Base-by-base conservation (phyloP, 1,284 basidiomycete genomes). In the Cystobasidiaceae sp. region DNA sequence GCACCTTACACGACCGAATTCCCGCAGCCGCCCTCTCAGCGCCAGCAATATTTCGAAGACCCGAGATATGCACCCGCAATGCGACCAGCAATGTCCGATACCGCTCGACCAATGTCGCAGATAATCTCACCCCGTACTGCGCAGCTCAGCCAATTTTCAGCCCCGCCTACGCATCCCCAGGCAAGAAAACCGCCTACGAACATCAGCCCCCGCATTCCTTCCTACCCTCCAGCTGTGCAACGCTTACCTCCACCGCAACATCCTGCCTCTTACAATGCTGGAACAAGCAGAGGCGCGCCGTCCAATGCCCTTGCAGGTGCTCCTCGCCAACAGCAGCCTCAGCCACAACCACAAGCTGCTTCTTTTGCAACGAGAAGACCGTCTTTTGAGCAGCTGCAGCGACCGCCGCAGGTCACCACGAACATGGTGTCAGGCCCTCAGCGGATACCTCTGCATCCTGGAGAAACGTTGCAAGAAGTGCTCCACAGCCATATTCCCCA, bases 391-490 rank as follows among this genome's bases (percentile, higher is more conserved):
- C 37, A 43, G 15, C 37, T 57, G 37, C 39, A 45, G 30, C 8
- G 43, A 34, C 58, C 23, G 27, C 8, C 41, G 34, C 39, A 41
- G 32, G 23, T 33, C 27, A 33, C 49, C 3, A 19, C 49, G 19
- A 34, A 62, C 28, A 28, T 49, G 0, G 19, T 62, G 5, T 48
- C 49, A 9, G 60, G 60, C 4, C 60, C 60, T 6, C 34, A 48
- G 17, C 43, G 60, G 3, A 52, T 62, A 44, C 50, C 60, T 1
- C 33, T 62, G 28, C 48, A 62, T 27, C 60, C 60, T 21, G 60
- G 60, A 13, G 60, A 62, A 19, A 62, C 60, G 19, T 25, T 62
- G 34, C 60, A 62, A n/a, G 60, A 52, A 23, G 37, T 37, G 15
- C 17, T 52, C 19, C 32, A 7, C 50, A n/a, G n/a, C n/a, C n/a